Evolutionary conservation across 2,329 filamentous ascomycete genomes (phyloP).

Genomic region (Beauveria scarabaeidicola): DNA sequence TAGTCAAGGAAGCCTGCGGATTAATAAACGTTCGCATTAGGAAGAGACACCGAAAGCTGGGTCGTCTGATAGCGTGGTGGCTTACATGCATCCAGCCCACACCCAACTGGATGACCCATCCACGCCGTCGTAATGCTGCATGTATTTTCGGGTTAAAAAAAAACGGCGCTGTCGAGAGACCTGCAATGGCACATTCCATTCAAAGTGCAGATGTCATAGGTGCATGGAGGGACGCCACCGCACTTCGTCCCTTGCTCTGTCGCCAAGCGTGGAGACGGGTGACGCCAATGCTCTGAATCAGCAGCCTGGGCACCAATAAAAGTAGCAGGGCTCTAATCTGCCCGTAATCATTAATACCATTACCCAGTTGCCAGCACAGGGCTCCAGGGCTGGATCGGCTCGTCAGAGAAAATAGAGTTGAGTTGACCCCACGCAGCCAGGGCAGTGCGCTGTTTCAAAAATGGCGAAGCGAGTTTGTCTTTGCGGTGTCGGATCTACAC

Average conservation of each 20-base stretch:
- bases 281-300: not conserved
- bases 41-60: not conserved
- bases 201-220: conserved; percentile 2
- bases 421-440: not conserved
- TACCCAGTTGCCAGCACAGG: not conserved
- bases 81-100: not conserved
- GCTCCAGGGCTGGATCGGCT: too few species aligned
- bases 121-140: not conserved
- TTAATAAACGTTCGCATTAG: not conserved
- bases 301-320: not conserved
- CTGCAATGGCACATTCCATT: not conserved
- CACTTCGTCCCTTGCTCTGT: not conserved
- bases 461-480: not conserved
- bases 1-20: not conserved
- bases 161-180: not conserved
- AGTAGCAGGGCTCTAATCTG: not conserved
- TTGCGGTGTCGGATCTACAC: not conserved
- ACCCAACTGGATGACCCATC: not conserved
- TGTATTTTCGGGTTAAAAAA: not conserved
- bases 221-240: conserved; percentile 4
- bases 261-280: not conserved
- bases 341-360: not conserved
- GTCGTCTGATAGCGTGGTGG: conserved; percentile 5
- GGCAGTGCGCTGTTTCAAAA: not conserved
- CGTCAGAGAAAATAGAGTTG: not conserved